Evolutionary conservation across 176 grass and related monocot genomes (phyloP).

Genomic region (Alloteropsis semialata): DNA sequence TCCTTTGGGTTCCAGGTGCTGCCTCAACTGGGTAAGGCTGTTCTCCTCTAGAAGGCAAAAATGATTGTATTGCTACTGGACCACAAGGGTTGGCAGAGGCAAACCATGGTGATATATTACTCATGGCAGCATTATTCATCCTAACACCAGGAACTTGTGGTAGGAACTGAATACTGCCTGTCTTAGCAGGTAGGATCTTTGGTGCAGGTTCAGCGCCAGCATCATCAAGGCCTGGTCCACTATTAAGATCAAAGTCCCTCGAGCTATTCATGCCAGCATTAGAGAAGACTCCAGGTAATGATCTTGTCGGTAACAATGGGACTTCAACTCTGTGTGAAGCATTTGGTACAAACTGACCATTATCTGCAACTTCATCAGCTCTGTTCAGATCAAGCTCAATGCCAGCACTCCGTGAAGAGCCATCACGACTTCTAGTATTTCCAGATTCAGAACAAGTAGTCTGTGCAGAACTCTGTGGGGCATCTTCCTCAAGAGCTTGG

Average conservation of each 20-base stretch:
- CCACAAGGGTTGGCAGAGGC: slow-evolving; percentile 42
- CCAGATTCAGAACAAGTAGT: slow-evolving; percentile 57
- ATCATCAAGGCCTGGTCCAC: slow-evolving; percentile 67
- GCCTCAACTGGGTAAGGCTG: slow-evolving; percentile 58
- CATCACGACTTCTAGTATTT: slow-evolving; percentile 45
- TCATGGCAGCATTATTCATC: slow-evolving; percentile 59
- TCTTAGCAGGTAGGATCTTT: slow-evolving; percentile 44
- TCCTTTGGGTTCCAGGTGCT: slow-evolving; percentile 49
- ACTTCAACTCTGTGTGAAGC: slow-evolving; percentile 40
- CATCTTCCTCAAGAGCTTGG: slow-evolving; percentile 59
- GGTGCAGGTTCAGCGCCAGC: slow-evolving; percentile 43
- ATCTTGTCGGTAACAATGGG: slow-evolving; percentile 48
- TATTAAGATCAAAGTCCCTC: slow-evolving; percentile 73
- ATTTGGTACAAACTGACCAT: slow-evolving; percentile 41
- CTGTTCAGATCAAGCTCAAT: slow-evolving; percentile 85
- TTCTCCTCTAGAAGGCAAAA: slow-evolving; percentile 73
- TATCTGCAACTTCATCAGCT: slow-evolving; percentile 56
- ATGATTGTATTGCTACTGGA: slow-evolving; percentile 63
- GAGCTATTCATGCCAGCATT: slow-evolving; percentile 41
- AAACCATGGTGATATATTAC: slow-evolving; percentile 71
- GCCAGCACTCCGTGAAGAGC: slow-evolving; percentile 24
- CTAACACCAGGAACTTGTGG: slow-evolving; percentile 49
- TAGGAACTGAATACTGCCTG: slow-evolving; percentile 54
- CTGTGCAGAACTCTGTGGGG: slow-evolving; percentile 51
- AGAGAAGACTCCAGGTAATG: slow-evolving; percentile 38